phyloP scores from a whole-genome alignment of 805 yeast genomes.

The Teunomyces stri region DNA sequence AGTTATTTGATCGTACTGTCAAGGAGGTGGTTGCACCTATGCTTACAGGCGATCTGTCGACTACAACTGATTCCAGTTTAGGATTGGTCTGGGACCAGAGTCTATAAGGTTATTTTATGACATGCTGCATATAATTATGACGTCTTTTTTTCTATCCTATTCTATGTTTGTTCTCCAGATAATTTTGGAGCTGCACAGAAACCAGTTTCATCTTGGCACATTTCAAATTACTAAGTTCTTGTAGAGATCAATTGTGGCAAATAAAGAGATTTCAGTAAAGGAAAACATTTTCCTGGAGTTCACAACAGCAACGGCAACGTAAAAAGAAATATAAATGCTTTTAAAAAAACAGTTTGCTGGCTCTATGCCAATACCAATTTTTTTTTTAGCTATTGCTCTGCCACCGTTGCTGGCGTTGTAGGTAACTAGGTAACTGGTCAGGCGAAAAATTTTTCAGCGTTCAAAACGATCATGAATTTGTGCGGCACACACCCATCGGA shows the following conservation, averaged over 20 bases:
- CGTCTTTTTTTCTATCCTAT: background rate
- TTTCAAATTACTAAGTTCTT: background rate
- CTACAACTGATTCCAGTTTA: slow-evolving; percentile 1
- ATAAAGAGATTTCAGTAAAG: background rate
- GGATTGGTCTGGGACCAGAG: background rate
- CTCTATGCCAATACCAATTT: background rate
- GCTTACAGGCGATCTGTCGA: slow-evolving; percentile 15
- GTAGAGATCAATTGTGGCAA: background rate
- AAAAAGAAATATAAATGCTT: too few relatives aligned
- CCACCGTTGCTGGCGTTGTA: background rate
- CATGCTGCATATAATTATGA: background rate
- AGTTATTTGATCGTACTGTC: slow-evolving; percentile 60
- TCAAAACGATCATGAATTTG: slow-evolving; percentile 1
- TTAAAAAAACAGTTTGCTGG: too few relatives aligned
- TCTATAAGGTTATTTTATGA: background rate
- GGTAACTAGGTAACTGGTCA: background rate
- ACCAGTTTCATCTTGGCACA: background rate
- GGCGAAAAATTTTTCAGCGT: slow-evolving; percentile 2
- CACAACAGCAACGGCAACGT: too few relatives aligned
- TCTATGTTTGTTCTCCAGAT: background rate
- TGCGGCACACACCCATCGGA: background rate
- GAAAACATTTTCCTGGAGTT: background rate
- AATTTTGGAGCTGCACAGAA: background rate
- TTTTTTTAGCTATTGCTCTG: background rate
- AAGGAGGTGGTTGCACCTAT: slow-evolving; percentile 50